phyloP scores from a whole-genome alignment of 345 rosid genomes.

The Citrus mangshanensis region DNA sequence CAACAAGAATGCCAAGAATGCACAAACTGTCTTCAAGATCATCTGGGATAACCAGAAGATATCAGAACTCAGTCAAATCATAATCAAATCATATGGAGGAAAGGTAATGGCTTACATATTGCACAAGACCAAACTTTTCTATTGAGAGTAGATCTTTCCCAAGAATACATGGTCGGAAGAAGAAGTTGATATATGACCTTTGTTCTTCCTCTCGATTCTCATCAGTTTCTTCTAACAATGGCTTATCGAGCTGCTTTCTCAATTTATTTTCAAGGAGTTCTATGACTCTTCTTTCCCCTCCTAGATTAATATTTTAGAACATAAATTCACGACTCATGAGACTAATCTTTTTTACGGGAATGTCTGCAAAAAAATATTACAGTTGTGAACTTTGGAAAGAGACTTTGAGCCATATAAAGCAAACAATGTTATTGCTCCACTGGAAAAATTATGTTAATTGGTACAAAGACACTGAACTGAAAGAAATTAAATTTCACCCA shows the following conservation, averaged over 20 bases:
- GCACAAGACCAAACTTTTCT: slow-evolving; percentile 78
- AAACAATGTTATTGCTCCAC: background rate
- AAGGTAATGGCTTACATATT: slow-evolving; percentile 53
- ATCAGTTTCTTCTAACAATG: slow-evolving; percentile 40
- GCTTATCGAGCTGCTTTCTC: slow-evolving; percentile 30
- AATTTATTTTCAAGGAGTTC: slow-evolving; percentile 64
- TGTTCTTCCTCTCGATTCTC: slow-evolving; percentile 20
- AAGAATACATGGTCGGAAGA: slow-evolving; percentile 54
- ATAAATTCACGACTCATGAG: slow-evolving; percentile 1
- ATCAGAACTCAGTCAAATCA: slow-evolving; percentile 5
- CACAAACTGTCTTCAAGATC: slow-evolving; percentile 85
- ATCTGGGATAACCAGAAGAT: slow-evolving; percentile 43
- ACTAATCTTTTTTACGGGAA: background rate
- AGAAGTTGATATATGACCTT: slow-evolving; percentile 51
- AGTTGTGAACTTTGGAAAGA: background rate
- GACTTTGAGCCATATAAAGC: background rate
- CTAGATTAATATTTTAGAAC: slow-evolving; percentile 26
- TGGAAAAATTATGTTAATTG: background rate
- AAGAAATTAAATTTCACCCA: background rate
- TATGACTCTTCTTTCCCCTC: slow-evolving; percentile 67
- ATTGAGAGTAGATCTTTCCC: slow-evolving; percentile 65
- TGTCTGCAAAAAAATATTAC: background rate
- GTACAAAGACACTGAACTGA: background rate
- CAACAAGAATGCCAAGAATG: slow-evolving; percentile 66
- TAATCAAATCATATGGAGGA: background rate